Evolutionary conservation across 192 early-diverging fungal species (phyloP).

Genomic region (Spinellus fusiger): DNA sequence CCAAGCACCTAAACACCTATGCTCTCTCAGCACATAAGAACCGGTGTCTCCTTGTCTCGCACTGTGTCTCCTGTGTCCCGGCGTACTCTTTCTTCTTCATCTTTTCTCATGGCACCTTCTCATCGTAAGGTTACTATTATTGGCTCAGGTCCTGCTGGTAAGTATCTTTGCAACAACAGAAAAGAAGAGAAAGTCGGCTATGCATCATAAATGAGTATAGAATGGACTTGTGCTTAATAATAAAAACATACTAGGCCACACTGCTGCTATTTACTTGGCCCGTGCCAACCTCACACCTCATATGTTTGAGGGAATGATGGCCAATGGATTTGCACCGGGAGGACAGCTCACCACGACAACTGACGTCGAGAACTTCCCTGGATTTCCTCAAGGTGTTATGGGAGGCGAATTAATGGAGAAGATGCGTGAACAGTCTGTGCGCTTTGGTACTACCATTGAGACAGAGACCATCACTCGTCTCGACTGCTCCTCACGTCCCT

Average conservation of each 20-base stretch:
- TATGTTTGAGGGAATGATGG: slow-evolving; percentile 95
- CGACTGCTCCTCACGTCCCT: slow-evolving; percentile 71
- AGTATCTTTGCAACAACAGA: not conserved
- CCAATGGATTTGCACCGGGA: slow-evolving; percentile 66
- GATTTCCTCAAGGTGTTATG: slow-evolving; percentile 87
- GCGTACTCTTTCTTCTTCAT: not conserved
- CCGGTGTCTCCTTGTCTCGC: not conserved
- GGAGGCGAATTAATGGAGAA: slow-evolving; percentile 83
- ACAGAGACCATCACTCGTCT: slow-evolving; percentile 87
- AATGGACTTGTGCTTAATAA: not conserved
- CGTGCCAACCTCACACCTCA: slow-evolving; percentile 89
- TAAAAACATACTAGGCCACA: slow-evolving; percentile 55
- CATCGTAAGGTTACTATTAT: slow-evolving; percentile 65
- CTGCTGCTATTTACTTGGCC: slow-evolving; percentile 91
- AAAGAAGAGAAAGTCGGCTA: not conserved
- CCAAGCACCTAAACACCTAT: too few species aligned
- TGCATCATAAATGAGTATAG: not conserved
- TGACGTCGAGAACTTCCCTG: slow-evolving; percentile 94
- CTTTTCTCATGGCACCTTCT: slow-evolving; percentile 14
- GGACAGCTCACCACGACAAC: slow-evolving; percentile 90
- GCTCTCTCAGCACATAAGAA: too few species aligned
- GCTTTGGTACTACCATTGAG: slow-evolving; percentile 79
- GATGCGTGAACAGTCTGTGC: slow-evolving; percentile 76
- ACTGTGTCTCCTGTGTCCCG: not conserved
- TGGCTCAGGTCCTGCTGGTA: slow-evolving; percentile 88